Base-by-base conservation (phyloP, 2,329 filamentous ascomycete genomes). In the Fonsecaea monophora region DNA sequence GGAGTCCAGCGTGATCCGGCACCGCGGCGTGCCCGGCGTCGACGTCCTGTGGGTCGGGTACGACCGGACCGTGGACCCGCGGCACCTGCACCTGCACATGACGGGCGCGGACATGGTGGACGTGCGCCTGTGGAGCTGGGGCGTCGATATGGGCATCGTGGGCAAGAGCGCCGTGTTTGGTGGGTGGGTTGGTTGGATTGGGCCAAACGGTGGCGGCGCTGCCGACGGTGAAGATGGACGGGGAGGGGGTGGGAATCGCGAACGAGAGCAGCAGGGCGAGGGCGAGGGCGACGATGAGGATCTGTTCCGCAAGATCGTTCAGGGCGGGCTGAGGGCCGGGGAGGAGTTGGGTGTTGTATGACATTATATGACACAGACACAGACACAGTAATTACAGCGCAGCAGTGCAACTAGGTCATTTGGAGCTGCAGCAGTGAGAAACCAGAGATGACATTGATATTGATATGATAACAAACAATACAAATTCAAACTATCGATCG, bases 101-200 rank as follows among this genome's bases (percentile, higher is more conserved):
- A 62, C 62, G 3, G 66, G 56, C 40, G 59, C 37, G n/a, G 48
- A 13, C 4, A 68, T 65, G 66, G 62, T 68, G 9, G 53, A 68
- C 18, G 13, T 62, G 10, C 12, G 21, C 3, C 25, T 50, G 13
- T 68, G 62, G 62, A 62, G 42, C 35, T 38, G 35, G 15, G 66
- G 66, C 13, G 58, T 68, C n/a, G 48, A 57, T 34, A 42, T 13
- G 21, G 62, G 66, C 21, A 48, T 68, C 42, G 62, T 68, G n/a
- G 66, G 66, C 1, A 48, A 15, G n/a, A 53, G 53, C 5, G 66
- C 62, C 3, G 62, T 55, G 13, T 37, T 62, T 12, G 8, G 35
- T 53, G 53, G 34, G 18, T 42, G 21, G 15, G 25, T 65, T 1
- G 50, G 25, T 5, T 68, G 58, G 62, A 53, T 48, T 9, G 57